Evolutionary conservation across 306 rosid genomes (phyloP).

Genomic region (Pterocarpus santalinus): DNA sequence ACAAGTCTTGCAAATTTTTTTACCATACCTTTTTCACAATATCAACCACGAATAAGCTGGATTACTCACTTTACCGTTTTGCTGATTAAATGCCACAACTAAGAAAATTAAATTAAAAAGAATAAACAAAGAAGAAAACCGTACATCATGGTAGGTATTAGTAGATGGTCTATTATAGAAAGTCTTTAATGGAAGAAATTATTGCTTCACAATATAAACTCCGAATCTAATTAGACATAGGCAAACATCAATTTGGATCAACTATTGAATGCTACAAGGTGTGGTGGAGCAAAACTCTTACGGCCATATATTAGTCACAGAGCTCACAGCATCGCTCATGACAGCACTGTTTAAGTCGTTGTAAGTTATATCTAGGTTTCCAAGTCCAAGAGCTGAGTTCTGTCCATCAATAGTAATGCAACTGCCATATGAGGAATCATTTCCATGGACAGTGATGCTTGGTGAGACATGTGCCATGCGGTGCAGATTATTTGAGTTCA

Average conservation of each 20-base stretch:
- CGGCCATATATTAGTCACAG: constrained; percentile 56
- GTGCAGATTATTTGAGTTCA: constrained; percentile 34
- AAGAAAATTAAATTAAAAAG: background rate
- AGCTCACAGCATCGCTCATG: constrained; percentile 56
- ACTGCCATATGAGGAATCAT: constrained; percentile 51
- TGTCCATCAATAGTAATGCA: constrained; percentile 34
- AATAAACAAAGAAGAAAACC: background rate
- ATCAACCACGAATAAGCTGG: background rate
- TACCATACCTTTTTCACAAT: background rate
- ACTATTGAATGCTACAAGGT: background rate
- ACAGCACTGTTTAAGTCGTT: constrained; percentile 51
- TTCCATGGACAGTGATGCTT: constrained; percentile 59
- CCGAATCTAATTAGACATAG: constrained; percentile 32
- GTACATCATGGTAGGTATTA: constrained; percentile 10
- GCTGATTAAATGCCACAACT: background rate
- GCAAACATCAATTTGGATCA: background rate
- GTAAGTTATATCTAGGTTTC: constrained; percentile 38
- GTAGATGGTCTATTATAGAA: background rate
- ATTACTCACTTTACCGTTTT: background rate
- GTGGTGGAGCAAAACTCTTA: background rate
- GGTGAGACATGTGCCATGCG: constrained; percentile 61
- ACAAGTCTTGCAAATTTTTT: too few relatives aligned
- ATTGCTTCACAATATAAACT: constrained; percentile 7
- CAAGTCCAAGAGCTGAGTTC: constrained; percentile 49
- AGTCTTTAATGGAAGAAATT: constrained; percentile 8